Evolutionary conservation across 441 rosid genomes (phyloP), one percentile per base, ranked within the genome.

Genomic region (Raphanus hybrid): DNA sequence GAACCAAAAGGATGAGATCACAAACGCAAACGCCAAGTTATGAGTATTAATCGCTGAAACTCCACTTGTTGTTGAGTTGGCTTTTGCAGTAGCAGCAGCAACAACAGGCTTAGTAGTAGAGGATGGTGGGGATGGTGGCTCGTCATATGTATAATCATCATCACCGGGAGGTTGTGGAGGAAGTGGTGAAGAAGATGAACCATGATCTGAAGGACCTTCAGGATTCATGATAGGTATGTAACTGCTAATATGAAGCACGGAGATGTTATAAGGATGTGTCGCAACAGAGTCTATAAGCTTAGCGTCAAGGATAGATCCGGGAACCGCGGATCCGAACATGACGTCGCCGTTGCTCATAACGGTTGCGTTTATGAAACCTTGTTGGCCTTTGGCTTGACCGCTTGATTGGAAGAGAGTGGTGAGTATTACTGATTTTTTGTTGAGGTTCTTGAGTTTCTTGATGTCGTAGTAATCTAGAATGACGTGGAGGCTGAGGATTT

Each of bases 331-430:
- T 0, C 32, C 32, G 32, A 29, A 29, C 32, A 29, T 29, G 5
- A 77, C 67, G 27, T 77, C 72, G 5, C 80, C 80, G 29, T 77
- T 32, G 18, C 9, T 41, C 62, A 2, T 29, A 43, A 71, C 20
- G 54, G 67, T 71, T 12, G 76, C 76, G 41, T 77, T 77, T 29
- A 77, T 16, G 55, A 77, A 71, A 35, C 80, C 80, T 77, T 71
- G 71, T 6, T 71, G 61, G 67, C 76, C 80, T 57, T 3, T 66
- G 1, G 80, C 80, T 71, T 55, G 72, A 12, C 80, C 80, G 10
- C 61, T 77, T 0, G 76, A 27, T 71, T 77, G 76, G 67, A 70
- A 45, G 20, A 77, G 80, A 16, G 80, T 77, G 39, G 76, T 64
- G 62, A 71, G 71, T 3, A 59, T 29, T 0, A 57, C 35, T 58